Evolutionary conservation across 257 asterid genomes (phyloP).

Genomic region (Parsonsia alboflavescens): DNA sequence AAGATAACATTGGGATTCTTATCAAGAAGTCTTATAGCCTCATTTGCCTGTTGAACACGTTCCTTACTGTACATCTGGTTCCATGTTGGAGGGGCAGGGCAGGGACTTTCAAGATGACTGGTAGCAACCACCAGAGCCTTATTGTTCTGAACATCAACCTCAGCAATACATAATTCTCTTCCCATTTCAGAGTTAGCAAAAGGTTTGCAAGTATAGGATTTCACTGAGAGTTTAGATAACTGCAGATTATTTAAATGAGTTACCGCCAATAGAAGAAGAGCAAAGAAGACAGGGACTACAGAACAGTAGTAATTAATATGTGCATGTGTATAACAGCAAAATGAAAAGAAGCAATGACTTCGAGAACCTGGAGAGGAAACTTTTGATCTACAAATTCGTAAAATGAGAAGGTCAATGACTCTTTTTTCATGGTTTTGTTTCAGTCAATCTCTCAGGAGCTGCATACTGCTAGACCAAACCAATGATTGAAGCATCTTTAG

Average conservation of each 20-base stretch:
- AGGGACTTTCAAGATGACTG: constrained; percentile 92
- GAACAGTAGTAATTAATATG: neutral
- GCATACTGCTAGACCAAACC: neutral
- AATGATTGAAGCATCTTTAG: neutral
- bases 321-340: too few species aligned
- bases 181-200: constrained; percentile 77
- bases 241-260: constrained; percentile 28
- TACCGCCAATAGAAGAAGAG: neutral
- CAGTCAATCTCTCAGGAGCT: neutral
- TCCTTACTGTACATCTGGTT: constrained; percentile 92
- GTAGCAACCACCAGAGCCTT: constrained; percentile 63
- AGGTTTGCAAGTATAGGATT: constrained; percentile 56
- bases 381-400: neutral
- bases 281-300: neutral
- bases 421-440: neutral
- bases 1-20: constrained; percentile 58
- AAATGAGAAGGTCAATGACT: neutral
- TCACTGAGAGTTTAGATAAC: constrained; percentile 70
- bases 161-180: constrained; percentile 66
- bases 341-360: neutral
- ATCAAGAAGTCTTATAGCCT: constrained; percentile 55
- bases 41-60: constrained; percentile 79
- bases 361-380: neutral
- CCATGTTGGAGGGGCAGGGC: constrained; percentile 90
- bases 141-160: constrained; percentile 46